A percentile compares a stretch with the other conserved stretches of the same genome.
phyloP scores from a whole-genome alignment of 1,284 basidiomycete genomes.

The Xerocomus amazonicus region DNA sequence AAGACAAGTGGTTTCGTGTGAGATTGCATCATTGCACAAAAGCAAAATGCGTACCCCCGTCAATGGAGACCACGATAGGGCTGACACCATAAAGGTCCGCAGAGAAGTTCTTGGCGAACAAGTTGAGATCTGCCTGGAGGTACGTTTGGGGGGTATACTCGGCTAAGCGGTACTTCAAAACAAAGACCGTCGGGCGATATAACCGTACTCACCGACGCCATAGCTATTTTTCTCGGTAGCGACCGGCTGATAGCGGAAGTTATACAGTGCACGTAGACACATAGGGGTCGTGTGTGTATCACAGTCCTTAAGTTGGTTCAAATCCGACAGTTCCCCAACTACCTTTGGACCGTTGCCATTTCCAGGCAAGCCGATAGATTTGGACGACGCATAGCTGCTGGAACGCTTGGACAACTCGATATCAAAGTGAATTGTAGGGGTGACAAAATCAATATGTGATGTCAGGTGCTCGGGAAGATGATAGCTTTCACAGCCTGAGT shows the following conservation, averaged over 20 bases:
- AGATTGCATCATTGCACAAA: neutral
- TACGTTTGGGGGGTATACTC: slow-evolving; percentile 51
- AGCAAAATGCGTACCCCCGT: slow-evolving; percentile 38
- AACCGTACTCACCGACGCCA: slow-evolving; percentile 41
- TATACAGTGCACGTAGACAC: slow-evolving; percentile 48
- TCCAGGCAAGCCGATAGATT: slow-evolving; percentile 32
- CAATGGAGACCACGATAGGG: slow-evolving; percentile 39
- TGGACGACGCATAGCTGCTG: neutral
- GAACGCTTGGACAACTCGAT: slow-evolving; percentile 23
- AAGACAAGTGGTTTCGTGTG: slow-evolving; percentile 9
- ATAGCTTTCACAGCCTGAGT: slow-evolving; percentile 43
- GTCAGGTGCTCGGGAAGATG: slow-evolving; percentile 41
- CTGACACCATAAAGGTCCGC: slow-evolving; percentile 33
- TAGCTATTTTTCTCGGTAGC: slow-evolving; percentile 43
- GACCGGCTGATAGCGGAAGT: slow-evolving; percentile 40
- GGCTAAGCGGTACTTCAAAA: slow-evolving; percentile 29
- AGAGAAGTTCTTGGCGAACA: slow-evolving; percentile 41
- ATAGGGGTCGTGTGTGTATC: slow-evolving; percentile 42
- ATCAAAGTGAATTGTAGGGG: slow-evolving; percentile 44
- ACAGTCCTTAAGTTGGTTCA: slow-evolving; percentile 36
- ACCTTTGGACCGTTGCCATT: slow-evolving; percentile 35
- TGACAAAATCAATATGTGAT: slow-evolving; percentile 45
- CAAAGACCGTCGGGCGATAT: slow-evolving; percentile 1
- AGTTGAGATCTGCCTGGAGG: slow-evolving; percentile 41
- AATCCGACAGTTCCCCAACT: slow-evolving; percentile 23